Evolutionary conservation across 371 early-diverging fungal genomes (phyloP), one percentile per base, ranked within the genome.

Genomic region (Phascolomyces articulosus): DNA sequence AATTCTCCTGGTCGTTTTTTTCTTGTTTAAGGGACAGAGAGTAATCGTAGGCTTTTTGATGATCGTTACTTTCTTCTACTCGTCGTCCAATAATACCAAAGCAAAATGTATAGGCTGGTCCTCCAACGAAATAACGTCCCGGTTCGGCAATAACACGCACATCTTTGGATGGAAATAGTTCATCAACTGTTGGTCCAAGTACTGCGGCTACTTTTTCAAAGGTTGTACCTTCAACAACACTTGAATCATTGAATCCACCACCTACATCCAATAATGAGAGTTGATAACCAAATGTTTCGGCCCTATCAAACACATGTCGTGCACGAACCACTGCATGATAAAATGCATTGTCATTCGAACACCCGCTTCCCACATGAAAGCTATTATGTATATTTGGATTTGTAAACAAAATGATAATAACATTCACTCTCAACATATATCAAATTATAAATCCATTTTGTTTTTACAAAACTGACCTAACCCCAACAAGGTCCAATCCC

Each of bases 141-240:
- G 99, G 99, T 79, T 98, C 99, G 60, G 97, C 94, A 82, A 98
- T 97, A 59, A 98, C 87, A 58, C 93, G 91, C 44, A 97, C 80
- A 20, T 80, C 67, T 34, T 2, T 34, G n/a, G 67, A 40, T 49
- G 89, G 83, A 71, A 98, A 96, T 63, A 87, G 69, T 11, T 73
- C 67, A 66, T 94, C 94, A 29, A 98, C 83, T 26, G 90, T 87
- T 21, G 90, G 85, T 56, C 89, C 83, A 34, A 98, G 83, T 51
- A 91, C 85, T 56, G 81, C 74, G 18, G 96, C 97, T 18, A 97
- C 89, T 63, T 91, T 86, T 65, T 85, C 87, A 76, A 98, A 96
- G 8, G 91, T 91, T 82, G 13, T 86, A 77, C 56, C 82, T 82
- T 11, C 89, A 87, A 61, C 86, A 77, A 55, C 82, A 72, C 54